Percentiles rank a stretch among this genome's conserved stretches.
Evolutionary conservation across 345 rosid genomes (phyloP).

Genomic region (Psidium guajava): DNA sequence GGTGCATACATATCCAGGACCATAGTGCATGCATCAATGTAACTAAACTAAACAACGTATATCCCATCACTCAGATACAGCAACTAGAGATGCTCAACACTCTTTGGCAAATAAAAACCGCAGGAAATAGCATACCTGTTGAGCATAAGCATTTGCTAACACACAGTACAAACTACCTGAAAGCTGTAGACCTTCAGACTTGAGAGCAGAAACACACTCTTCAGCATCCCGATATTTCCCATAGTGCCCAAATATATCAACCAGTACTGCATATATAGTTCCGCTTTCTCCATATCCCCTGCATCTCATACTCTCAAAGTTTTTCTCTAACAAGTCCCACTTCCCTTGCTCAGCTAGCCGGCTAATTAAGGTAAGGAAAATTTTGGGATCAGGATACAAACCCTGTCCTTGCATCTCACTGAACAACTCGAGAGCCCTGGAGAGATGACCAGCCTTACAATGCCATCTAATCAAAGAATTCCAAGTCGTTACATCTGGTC

Average conservation of each 20-base stretch:
- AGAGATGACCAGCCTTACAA: slow-evolving; percentile 37
- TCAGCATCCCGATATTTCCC: slow-evolving; percentile 42
- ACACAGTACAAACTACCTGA: slow-evolving; percentile 41
- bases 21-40: not conserved
- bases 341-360: slow-evolving; percentile 56
- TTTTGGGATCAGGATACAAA: slow-evolving; percentile 51
- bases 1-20: not conserved
- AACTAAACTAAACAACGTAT: not conserved
- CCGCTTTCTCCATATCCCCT: slow-evolving; percentile 28
- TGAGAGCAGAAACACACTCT: slow-evolving; percentile 43
- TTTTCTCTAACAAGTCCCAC: slow-evolving; percentile 37
- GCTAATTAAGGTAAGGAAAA: slow-evolving; percentile 37
- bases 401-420: slow-evolving; percentile 52
- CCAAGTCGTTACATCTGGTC: slow-evolving; percentile 51
- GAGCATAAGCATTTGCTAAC: slow-evolving; percentile 73
- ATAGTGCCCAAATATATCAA: slow-evolving; percentile 52
- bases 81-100: not conserved
- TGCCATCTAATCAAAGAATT: slow-evolving; percentile 56
- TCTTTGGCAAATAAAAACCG: not conserved
- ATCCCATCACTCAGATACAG: not conserved
- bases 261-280: slow-evolving; percentile 39
- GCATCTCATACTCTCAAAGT: slow-evolving; percentile 26
- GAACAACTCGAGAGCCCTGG: slow-evolving; percentile 38
- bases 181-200: slow-evolving; percentile 35
- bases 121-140: slow-evolving; percentile 28